phyloP scores from a whole-genome alignment of 495 filamentous ascomycete genomes.

The Evansstolkia leycettana region DNA sequence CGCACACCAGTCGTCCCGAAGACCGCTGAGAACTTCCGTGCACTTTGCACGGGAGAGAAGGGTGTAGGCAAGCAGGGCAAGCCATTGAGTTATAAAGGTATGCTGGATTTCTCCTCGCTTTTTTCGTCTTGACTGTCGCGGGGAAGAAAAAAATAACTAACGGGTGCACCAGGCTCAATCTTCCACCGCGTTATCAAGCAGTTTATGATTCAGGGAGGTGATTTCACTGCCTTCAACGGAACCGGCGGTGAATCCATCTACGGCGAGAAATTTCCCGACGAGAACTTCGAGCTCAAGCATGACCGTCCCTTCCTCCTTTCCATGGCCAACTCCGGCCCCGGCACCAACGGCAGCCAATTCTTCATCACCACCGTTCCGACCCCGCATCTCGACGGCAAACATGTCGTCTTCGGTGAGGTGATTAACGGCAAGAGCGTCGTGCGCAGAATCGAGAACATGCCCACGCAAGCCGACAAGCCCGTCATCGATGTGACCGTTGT shows the following conservation, averaged over 20 bases:
- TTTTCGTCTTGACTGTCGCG: not conserved
- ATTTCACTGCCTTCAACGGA: constrained; percentile 93
- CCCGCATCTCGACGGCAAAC: constrained; percentile 89
- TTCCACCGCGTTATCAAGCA: constrained; percentile 98
- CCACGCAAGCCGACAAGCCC: constrained; percentile 77
- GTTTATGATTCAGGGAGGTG: constrained; percentile 99
- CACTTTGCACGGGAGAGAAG: constrained; percentile 87
- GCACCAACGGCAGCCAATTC: constrained; percentile 95
- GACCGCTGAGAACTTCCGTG: constrained; percentile 88
- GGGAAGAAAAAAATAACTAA: not conserved
- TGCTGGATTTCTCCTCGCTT: constrained; percentile 3
- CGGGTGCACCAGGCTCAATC: constrained; percentile 39
- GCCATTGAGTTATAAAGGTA: constrained; percentile 57
- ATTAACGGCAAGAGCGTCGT: constrained; percentile 84
- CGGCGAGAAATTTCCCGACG: constrained; percentile 93
- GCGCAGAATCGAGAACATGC: constrained; percentile 78
- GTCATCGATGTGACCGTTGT: constrained; percentile 55
- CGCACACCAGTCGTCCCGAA: constrained; percentile 60
- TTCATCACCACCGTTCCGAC: constrained; percentile 93
- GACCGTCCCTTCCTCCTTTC: constrained; percentile 87
- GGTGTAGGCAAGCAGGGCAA: constrained; percentile 79
- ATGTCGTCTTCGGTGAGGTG: constrained; percentile 53
- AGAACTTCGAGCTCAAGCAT: constrained; percentile 91
- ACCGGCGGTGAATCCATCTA: constrained; percentile 98
- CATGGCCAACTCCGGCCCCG: constrained; percentile 94